These are phyloP conservation scores for Serpula lacrymans DNA, from an alignment of 768 basidiomycete species.

Conservation along the genomic window DNA sequence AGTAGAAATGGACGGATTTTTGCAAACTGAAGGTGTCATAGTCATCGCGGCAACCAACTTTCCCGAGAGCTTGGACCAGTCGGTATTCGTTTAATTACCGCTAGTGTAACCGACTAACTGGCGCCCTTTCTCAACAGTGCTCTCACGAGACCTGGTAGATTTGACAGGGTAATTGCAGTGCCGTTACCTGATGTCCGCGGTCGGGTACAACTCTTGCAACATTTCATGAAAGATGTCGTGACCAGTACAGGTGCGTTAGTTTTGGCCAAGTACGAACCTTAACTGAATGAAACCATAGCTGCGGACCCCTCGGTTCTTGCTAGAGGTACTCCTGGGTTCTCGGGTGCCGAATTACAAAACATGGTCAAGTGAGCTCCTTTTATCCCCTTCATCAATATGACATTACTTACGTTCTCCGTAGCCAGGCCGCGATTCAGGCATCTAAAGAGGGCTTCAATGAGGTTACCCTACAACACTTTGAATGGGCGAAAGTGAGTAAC, in stretches of 20 bases:
- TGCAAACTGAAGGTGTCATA: constrained; percentile 89
- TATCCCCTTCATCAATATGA: background rate
- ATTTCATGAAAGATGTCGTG: constrained; percentile 83
- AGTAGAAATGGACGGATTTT: constrained; percentile 97
- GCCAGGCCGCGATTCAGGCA: constrained; percentile 93
- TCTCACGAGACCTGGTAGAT: constrained; percentile 92
- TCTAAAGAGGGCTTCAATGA: constrained; percentile 74
- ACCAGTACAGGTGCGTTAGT: constrained; percentile 48
- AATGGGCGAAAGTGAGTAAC: constrained; percentile 89
- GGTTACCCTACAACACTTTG: constrained; percentile 81
- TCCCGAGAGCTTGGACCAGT: constrained; percentile 91
- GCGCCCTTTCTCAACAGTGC: constrained; percentile 50
- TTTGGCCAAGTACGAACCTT: background rate
- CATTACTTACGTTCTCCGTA: constrained; percentile 19
- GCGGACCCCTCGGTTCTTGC: constrained; percentile 88
- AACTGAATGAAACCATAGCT: constrained; percentile 35
- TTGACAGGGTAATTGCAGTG: constrained; percentile 90
- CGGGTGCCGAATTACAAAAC: constrained; percentile 95
- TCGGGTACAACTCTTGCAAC: constrained; percentile 86
- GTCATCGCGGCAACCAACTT: constrained; percentile 99
- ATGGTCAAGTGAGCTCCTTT: constrained; percentile 79
- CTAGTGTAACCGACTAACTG: constrained; percentile 9
- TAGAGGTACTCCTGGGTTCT: constrained; percentile 93
- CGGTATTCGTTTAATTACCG: constrained; percentile 24
- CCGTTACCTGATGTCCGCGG: constrained; percentile 94